These are phyloP conservation scores for Neocucurbitaria cava DNA, from an alignment of 2,329 filamentous ascomycete species.

Conservation along the genomic window DNA sequence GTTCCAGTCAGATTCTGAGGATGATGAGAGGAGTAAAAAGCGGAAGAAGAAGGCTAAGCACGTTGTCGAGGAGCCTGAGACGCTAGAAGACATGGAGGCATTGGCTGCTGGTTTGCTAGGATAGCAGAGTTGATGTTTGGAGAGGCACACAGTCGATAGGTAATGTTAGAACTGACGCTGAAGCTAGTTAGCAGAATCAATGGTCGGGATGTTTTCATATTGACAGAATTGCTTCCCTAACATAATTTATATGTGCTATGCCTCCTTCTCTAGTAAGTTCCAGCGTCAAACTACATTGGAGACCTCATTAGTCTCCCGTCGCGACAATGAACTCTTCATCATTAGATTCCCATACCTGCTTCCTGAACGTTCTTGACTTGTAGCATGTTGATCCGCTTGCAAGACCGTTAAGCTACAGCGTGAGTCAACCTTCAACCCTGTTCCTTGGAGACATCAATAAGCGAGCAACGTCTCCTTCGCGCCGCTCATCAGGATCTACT, in stretches of 20 bases:
- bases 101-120: slow-evolving; percentile 75
- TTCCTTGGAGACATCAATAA: too few species aligned
- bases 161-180: background rate
- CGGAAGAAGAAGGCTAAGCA: slow-evolving; percentile 57
- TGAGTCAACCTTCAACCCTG: too few species aligned
- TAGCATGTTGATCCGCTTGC: too few species aligned
- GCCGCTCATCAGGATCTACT: too few species aligned
- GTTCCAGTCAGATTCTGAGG: slow-evolving; percentile 73
- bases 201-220: too few species aligned
- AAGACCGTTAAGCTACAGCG: too few species aligned
- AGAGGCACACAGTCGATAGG: background rate
- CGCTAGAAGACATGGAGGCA: slow-evolving; percentile 78
- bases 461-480: too few species aligned
- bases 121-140: slow-evolving; percentile 5
- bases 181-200: too few species aligned
- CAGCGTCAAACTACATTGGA: background rate
- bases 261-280: background rate
- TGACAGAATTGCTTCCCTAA: background rate
- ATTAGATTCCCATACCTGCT: too few species aligned
- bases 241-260: background rate
- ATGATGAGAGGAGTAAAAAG: slow-evolving; percentile 51
- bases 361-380: too few species aligned
- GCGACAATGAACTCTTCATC: too few species aligned
- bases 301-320: background rate
- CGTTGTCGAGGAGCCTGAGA: slow-evolving; percentile 74